phyloP scores from a whole-genome alignment of 345 rosid genomes.

The Sisymbrium altissimum region DNA sequence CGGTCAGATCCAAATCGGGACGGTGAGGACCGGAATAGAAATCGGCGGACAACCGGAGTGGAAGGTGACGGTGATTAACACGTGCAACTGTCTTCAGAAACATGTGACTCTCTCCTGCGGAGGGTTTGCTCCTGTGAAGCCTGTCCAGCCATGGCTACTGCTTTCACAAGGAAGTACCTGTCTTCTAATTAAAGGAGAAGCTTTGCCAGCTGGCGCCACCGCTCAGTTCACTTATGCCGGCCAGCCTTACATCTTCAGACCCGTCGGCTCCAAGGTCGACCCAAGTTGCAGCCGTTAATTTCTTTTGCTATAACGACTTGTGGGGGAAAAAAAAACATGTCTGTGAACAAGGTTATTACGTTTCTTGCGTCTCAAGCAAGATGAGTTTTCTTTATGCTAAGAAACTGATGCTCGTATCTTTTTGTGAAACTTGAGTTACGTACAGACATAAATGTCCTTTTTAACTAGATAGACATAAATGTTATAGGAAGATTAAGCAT shows the following conservation, averaged over 20 bases:
- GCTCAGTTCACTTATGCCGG: constrained; percentile 19
- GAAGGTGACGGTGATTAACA: constrained; percentile 28
- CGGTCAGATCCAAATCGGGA: neutral
- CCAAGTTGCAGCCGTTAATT: neutral
- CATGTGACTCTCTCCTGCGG: constrained; percentile 21
- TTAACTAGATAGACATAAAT: too few species aligned
- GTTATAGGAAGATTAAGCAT: neutral
- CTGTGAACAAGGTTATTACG: neutral
- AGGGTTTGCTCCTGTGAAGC: constrained; percentile 25
- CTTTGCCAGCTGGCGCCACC: constrained; percentile 3
- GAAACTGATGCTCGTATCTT: neutral
- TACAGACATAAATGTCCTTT: neutral
- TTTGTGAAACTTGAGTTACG: neutral
- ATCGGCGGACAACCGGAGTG: constrained; percentile 23
- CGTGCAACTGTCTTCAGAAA: constrained; percentile 21
- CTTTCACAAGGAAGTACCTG: constrained; percentile 14
- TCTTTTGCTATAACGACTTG: neutral
- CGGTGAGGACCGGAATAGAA: constrained; percentile 14
- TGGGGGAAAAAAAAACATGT: neutral
- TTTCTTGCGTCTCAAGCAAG: neutral
- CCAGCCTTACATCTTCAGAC: constrained; percentile 24
- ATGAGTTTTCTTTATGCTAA: neutral
- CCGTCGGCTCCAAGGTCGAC: neutral
- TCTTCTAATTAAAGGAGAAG: constrained; percentile 18
- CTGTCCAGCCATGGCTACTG: constrained; percentile 10